Evolutionary conservation across 140 eudicot genomes (phyloP), one percentile per base, ranked within the genome.

Genomic region (Anethum foeniculum): DNA sequence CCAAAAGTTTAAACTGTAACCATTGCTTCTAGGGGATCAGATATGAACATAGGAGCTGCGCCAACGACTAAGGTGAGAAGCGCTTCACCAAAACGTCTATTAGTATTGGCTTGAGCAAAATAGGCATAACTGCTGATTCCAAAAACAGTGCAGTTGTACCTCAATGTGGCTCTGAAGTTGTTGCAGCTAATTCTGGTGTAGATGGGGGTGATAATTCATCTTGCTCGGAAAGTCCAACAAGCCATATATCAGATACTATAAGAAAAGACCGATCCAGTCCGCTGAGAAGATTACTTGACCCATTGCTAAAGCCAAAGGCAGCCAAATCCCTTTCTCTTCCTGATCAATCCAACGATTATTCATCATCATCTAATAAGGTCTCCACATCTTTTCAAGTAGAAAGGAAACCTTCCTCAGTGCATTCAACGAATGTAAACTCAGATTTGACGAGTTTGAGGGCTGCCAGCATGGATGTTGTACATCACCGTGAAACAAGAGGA

Each of bases 211-310:
- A 71, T 47, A 60, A 83, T 76, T 77, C 82, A 10, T 32, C 81
- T 65, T 76, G 51, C 77, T 6, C 85, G 32, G 71, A 39, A 49
- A 80, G 77, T 72, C 44, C 88, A 54, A 28, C 71, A 4, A 71
- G 56, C 14, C 87, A 82, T 52, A 90, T 82, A 77, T 19, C 92
- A 30, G 65, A 47, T 64, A 81, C 83, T 69, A 71, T 77, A 5
- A 74, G 79, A 34, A 87, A 89, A 65, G 80, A 89, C 52, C 86
- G 86, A 32, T 78, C 92, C 32, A 93, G 96, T 84, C 98, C 96
- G 12, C 72, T 93, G 75, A 93, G 96, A 86, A 88, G 98, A 81
- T 81, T 93, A 73, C 81, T 93, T 5, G 93, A 93, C 41, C 98
- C 98, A 82, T 68, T 93, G 10, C 79, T 89, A 47, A 87, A 82